A percentile compares a stretch with the other conserved stretches of the same genome.
Evolutionary conservation across 106 monocot species (phyloP).

Genomic region (Hemerocallis citrina): DNA sequence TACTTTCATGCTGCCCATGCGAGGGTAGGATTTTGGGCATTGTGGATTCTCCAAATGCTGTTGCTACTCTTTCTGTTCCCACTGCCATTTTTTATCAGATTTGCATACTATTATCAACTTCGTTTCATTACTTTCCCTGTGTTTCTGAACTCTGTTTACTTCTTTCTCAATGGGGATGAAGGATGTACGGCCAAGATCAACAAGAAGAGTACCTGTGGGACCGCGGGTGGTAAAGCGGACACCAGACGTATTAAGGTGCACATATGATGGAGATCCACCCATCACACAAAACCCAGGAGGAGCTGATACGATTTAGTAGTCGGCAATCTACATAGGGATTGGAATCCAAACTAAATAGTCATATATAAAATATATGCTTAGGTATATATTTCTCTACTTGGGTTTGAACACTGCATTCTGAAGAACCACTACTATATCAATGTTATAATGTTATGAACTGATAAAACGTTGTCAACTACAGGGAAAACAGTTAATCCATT

Average conservation of each 20-base stretch:
- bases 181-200: conserved; percentile 53
- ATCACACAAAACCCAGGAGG: conserved; percentile 29
- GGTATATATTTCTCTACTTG: too few relatives aligned
- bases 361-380: too few relatives aligned
- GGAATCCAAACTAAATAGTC: too few relatives aligned
- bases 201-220: conserved; percentile 32
- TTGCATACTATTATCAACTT: not conserved
- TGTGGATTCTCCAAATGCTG: conserved; percentile 80
- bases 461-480: too few relatives aligned
- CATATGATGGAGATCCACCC: conserved; percentile 39
- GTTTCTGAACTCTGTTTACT: not conserved
- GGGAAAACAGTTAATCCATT: too few relatives aligned
- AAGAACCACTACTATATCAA: too few relatives aligned
- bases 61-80: conserved; percentile 80
- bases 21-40: conserved; percentile 90
- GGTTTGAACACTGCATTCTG: too few relatives aligned
- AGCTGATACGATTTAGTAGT: not conserved
- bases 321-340: too few relatives aligned
- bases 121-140: not conserved
- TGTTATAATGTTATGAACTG: too few relatives aligned
- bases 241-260: conserved; percentile 64
- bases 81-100: conserved; percentile 85
- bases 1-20: conserved; percentile 82
- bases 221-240: conserved; percentile 39
- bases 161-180: conserved; percentile 1